Evolutionary conservation across 1,139 yeast genomes (phyloP).

Genomic region (Hanseniaspora gamundiae): DNA sequence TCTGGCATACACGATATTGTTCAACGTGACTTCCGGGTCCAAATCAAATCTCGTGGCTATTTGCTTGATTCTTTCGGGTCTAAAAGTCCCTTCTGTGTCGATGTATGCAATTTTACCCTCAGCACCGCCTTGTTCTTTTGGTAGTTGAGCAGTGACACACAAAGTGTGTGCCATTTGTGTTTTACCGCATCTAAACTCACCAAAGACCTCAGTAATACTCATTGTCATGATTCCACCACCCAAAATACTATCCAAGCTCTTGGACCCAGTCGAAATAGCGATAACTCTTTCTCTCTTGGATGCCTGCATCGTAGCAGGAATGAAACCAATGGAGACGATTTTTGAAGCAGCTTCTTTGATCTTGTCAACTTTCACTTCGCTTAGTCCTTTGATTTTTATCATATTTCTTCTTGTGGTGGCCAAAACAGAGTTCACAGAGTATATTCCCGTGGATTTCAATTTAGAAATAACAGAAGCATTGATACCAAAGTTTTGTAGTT

Average conservation of each 20-base stretch:
- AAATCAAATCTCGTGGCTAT: constrained; percentile 44
- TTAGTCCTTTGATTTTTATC: constrained; percentile 41
- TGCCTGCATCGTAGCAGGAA: constrained; percentile 41
- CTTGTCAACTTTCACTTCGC: constrained; percentile 49
- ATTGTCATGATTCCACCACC: constrained; percentile 52
- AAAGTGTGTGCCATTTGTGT: constrained; percentile 49
- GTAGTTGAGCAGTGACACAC: constrained; percentile 48
- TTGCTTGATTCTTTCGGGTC: constrained; percentile 43
- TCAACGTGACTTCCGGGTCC: constrained; percentile 41
- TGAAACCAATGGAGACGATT: constrained; percentile 37
- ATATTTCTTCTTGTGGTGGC: constrained; percentile 44
- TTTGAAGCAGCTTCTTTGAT: constrained; percentile 51
- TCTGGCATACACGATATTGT: constrained; percentile 44
- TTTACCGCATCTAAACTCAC: constrained; percentile 52
- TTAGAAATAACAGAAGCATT: constrained; percentile 48
- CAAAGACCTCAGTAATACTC: constrained; percentile 53
- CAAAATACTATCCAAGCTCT: constrained; percentile 38
- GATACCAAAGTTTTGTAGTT: constrained; percentile 43
- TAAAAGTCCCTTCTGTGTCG: constrained; percentile 50
- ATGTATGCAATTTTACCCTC: constrained; percentile 52
- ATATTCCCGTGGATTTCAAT: constrained; percentile 40
- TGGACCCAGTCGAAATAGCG: constrained; percentile 42
- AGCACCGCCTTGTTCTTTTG: constrained; percentile 44
- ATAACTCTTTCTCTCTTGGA: constrained; percentile 37
- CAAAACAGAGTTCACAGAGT: constrained; percentile 39